These are phyloP conservation scores for Waltiozyma sp. DNA, from an alignment of 1,139 yeast genomes.

Conservation along the genomic window DNA sequence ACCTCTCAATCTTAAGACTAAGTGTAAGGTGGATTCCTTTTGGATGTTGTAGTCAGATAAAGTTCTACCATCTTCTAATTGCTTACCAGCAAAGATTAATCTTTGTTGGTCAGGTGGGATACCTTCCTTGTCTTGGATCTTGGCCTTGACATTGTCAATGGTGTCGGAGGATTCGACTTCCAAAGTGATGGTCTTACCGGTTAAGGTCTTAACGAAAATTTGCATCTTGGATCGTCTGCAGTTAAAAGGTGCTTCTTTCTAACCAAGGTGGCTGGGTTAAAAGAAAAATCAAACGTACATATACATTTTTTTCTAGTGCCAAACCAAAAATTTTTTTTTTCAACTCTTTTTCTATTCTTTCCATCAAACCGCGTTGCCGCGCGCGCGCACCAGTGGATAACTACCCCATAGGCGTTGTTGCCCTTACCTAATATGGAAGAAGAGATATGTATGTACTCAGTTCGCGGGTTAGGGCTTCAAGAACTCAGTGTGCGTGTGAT, in stretches of 20 bases:
- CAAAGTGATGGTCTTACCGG: constrained; percentile 98
- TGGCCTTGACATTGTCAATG: constrained; percentile 97
- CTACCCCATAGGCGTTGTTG: too few relatives aligned
- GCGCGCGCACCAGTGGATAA: background rate
- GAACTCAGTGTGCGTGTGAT: too few relatives aligned
- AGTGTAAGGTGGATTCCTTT: constrained; percentile 97
- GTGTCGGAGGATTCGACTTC: constrained; percentile 99
- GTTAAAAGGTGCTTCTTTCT: constrained; percentile 19
- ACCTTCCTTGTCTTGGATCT: constrained; percentile 99
- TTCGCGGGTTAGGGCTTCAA: too few relatives aligned
- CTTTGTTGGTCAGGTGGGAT: constrained; percentile 99
- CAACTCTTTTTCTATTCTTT: background rate
- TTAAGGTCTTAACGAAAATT: constrained; percentile 96
- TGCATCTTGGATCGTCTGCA: constrained; percentile 65
- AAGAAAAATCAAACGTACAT: background rate
- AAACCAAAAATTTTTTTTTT: background rate
- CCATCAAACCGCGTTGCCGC: too few relatives aligned
- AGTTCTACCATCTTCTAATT: constrained; percentile 98
- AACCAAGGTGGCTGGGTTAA: constrained; percentile 12
- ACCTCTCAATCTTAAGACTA: constrained; percentile 98
- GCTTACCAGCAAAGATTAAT: constrained; percentile 99
- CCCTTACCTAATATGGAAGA: too few relatives aligned
- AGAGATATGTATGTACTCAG: too few relatives aligned
- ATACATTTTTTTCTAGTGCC: background rate
- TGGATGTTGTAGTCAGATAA: constrained; percentile 99